Evolutionary conservation across 2,329 filamentous ascomycete species (phyloP), one percentile per base, ranked within the genome.

Genomic region (Exophiala lecanii-corni): DNA sequence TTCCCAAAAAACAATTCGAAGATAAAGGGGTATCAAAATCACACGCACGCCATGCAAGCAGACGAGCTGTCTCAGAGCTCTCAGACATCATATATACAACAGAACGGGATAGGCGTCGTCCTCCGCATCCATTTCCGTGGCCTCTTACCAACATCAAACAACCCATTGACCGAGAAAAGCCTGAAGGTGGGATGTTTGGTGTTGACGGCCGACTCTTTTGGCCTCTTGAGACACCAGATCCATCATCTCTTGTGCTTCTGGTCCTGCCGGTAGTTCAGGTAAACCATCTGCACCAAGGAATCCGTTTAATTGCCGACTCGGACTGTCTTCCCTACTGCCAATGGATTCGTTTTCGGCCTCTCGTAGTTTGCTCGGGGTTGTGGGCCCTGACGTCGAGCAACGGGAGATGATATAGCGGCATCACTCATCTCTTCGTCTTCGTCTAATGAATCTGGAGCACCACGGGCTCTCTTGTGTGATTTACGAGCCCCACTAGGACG

Each of bases 401-500:
- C 60, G 4, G 62, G 52, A 9, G 36, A 59, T 50, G 45, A 57
- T 43, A 62, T 57, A 5, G 62, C 51, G 10, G 59, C 53, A 28
- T 61, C 52, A 39, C 53, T 45, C 13, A 55, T 54, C 15, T 63
- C 55, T 31, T 60, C 57, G 20, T 61, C 57, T 12, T 62, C 60
- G 20, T 65, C 60, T 1, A 56, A 49, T 13, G 50, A 50, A 35
- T 57, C 57, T 23, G 20, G 39, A 9, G 45, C 54, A 35, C 61
- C 62, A 39, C 65, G 57, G 16, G 65, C 65, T 28, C 66, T 62
- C 50, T 69, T 70, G 28, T 66, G 65, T 16, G 62, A 63, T 32
- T 62, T 57, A 45, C 67, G 68, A 2, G 59, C 58, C 9, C 68
- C 68, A 13, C 67, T 70, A 1, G 68, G 68, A 5, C 68, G 66